Evolutionary conservation across 1,284 basidiomycete species (phyloP).

Genomic region (Fomitopsis pinicola): DNA sequence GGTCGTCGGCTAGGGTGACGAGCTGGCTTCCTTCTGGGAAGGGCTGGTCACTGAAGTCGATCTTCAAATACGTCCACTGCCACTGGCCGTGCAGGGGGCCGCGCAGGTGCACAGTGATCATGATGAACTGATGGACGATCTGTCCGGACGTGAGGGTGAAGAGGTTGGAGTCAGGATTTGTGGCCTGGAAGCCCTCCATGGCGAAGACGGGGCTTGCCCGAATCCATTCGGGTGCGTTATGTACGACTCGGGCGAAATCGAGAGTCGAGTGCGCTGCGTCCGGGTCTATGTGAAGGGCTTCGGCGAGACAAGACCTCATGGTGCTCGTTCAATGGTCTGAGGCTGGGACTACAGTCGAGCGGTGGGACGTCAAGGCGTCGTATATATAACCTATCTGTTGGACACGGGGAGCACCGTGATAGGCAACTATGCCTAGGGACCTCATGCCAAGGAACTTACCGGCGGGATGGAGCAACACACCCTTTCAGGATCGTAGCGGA

Average conservation of each 20-base stretch:
- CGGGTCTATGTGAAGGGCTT: neutral
- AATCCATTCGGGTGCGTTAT: neutral
- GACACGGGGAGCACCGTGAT: too few relatives aligned
- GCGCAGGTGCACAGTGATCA: neutral
- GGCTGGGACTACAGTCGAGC: neutral
- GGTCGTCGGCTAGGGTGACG: neutral
- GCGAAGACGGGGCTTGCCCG: neutral
- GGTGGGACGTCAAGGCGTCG: neutral
- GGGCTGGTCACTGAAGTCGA: neutral
- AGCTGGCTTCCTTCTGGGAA: neutral
- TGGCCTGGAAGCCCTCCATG: neutral
- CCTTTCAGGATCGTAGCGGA: too few relatives aligned
- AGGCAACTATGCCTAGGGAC: too few relatives aligned
- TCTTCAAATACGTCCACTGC: neutral
- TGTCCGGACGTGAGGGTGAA: neutral
- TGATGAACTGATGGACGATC: slow-evolving; percentile 4
- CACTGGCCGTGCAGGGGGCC: neutral
- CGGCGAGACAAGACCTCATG: neutral
- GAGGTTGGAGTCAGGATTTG: neutral
- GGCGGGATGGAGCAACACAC: too few relatives aligned
- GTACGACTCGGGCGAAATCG: slow-evolving; percentile 1
- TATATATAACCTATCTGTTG: neutral
- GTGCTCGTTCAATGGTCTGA: neutral
- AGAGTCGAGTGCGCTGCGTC: neutral
- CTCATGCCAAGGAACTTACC: too few relatives aligned